These are phyloP conservation scores for Achlya hypogyna DNA, from an alignment of 352 stramenopile species.

Conservation along the genomic window DNA sequence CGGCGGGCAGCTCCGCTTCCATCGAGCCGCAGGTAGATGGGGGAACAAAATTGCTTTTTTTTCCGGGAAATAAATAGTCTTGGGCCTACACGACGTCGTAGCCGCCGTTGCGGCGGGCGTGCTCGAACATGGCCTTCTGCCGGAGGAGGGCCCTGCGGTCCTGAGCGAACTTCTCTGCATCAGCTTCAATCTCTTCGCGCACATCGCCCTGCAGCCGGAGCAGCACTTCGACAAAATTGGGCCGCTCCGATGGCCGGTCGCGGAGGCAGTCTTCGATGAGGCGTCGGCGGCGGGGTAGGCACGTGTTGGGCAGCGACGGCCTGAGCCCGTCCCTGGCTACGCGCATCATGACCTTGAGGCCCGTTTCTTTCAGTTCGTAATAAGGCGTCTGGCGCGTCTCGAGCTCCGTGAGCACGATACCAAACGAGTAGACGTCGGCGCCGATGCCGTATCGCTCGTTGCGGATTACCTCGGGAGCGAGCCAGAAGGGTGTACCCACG, in stretches of 20 bases:
- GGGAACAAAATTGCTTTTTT: too few relatives aligned
- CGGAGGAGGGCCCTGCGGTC: constrained; percentile 25
- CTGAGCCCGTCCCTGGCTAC: constrained; percentile 65
- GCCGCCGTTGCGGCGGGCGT: neutral
- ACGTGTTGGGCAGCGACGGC: constrained; percentile 54
- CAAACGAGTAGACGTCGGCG: constrained; percentile 84
- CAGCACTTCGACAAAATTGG: constrained; percentile 71
- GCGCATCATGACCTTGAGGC: constrained; percentile 70
- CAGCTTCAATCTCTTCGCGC: constrained; percentile 65
- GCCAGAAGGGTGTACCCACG: constrained; percentile 80
- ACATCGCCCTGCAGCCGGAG: constrained; percentile 64
- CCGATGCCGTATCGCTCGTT: constrained; percentile 71
- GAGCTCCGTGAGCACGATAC: constrained; percentile 81
- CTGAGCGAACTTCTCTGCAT: constrained; percentile 27
- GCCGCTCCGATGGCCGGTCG: constrained; percentile 39
- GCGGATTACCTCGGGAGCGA: constrained; percentile 81
- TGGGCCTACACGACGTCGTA: neutral
- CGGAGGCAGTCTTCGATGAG: constrained; percentile 71
- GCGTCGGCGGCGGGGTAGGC: constrained; percentile 41
- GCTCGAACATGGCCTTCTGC: constrained; percentile 12
- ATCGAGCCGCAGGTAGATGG: too few relatives aligned
- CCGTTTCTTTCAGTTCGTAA: constrained; percentile 58
- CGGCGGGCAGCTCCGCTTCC: too few relatives aligned
- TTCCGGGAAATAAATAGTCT: neutral
- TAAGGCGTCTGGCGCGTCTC: constrained; percentile 78